phyloP scores from a whole-genome alignment of 768 basidiomycete genomes.

The Leucocoprinus birnbaumii region DNA sequence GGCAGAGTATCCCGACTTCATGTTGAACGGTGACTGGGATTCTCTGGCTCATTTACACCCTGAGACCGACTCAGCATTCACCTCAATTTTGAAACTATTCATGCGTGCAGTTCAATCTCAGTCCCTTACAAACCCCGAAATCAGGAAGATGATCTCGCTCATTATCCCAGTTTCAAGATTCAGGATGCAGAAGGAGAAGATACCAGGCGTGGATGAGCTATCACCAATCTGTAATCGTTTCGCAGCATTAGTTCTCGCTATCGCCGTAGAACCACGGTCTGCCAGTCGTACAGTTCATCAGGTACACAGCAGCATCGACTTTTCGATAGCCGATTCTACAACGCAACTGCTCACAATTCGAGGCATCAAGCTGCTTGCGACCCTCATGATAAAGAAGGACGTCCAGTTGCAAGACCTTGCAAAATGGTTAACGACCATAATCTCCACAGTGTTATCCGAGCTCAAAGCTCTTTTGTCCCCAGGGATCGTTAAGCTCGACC shows the following conservation, averaged over 20 bases:
- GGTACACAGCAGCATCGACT: slow-evolving; percentile 8
- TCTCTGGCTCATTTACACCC: background rate
- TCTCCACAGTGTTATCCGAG: background rate
- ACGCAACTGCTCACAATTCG: slow-evolving; percentile 8
- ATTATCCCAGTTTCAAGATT: slow-evolving; percentile 13
- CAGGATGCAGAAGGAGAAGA: background rate
- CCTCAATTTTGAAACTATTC: slow-evolving; percentile 8
- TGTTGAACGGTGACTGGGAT: slow-evolving; percentile 9
- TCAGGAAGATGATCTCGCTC: slow-evolving; percentile 11
- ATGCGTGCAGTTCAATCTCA: slow-evolving; percentile 5
- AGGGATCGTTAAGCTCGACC: background rate
- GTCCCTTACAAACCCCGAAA: slow-evolving; percentile 3
- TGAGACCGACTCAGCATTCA: slow-evolving; percentile 5
- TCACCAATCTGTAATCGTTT: slow-evolving; percentile 12
- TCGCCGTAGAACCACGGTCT: slow-evolving; percentile 4
- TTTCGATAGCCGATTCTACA: slow-evolving; percentile 3
- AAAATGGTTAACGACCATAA: background rate
- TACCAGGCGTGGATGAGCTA: slow-evolving; percentile 8
- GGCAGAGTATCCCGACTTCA: slow-evolving; percentile 11
- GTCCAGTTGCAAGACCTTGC: slow-evolving; percentile 2
- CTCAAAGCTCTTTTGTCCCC: slow-evolving; percentile 4
- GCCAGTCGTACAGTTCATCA: slow-evolving; percentile 3
- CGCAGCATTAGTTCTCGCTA: slow-evolving; percentile 7
- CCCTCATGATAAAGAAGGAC: slow-evolving; percentile 3
- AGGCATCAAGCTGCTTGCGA: slow-evolving; percentile 1